Base-by-base conservation (phyloP, 805 yeast species). In the Brettanomyces custersianus region DNA sequence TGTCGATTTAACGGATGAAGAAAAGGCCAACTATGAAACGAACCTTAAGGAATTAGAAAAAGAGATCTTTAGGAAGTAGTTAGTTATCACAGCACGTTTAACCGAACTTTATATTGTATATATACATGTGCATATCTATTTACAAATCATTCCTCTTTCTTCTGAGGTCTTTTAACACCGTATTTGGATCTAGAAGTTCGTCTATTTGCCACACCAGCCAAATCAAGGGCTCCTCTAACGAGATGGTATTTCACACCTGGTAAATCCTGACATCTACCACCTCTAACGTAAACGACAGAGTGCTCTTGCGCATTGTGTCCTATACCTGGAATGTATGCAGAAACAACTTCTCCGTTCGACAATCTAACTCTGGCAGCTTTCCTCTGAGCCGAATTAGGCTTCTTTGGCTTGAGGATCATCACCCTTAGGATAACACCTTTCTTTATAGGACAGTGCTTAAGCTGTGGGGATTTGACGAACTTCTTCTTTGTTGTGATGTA, bases 251-350 rank as follows among this genome's bases (percentile, higher is more conserved):
- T 88, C 33, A 92, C 96, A 72, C 99, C 99, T 19, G 98, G 98
- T 50, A 90, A 68, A 77, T 92, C 99, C 56, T 88, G 96, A 36
- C 85, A 85, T 70, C 96, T 78, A 12, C 98, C 99, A n/a, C 99
- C 99, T 62, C 98, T 77, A 4, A 92, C 95, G 36, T 77, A 74
- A 1, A 92, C 97, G 35, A 92, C 94, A 52, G 94, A 84, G 63
- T 92, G 99, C 59, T 92, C 99, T 65, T 92, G 97, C 17, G 94
- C 80, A 54, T 92, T 92, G 61, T 92, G 98, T 16, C 99, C 98
- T 56, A 92, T 96, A 37, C 99, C 99, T 12, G 96, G 96, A 39
- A 92, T 92, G 57, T 87, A 88, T 1, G 96, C 96, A 31, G 90
- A 79, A 13, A 92, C 74, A 34, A 84, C 78, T 45, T 79, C 80